These are phyloP conservation scores for Aspergillus chevalieri DNA, from an alignment of 2,329 filamentous ascomycete species.

Conservation along the genomic window DNA sequence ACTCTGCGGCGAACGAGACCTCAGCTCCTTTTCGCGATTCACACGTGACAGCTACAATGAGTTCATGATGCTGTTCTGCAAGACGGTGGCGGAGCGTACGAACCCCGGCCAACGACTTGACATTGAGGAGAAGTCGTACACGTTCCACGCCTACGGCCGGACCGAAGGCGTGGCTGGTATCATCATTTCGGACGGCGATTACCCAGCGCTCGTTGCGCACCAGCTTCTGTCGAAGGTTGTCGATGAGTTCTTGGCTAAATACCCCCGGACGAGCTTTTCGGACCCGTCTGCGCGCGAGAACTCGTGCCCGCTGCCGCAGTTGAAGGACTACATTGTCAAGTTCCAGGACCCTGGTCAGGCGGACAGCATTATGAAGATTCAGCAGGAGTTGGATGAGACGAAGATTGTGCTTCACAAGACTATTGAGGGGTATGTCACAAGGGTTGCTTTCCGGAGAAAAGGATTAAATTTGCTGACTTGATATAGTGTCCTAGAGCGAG, in stretches of 20 bases:
- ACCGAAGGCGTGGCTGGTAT: constrained; percentile 69
- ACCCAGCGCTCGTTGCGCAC: constrained; percentile 73
- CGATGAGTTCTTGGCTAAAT: constrained; percentile 75
- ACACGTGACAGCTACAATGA: constrained; percentile 59
- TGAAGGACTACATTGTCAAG: constrained; percentile 70
- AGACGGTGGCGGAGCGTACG: constrained; percentile 82
- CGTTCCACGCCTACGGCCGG: constrained; percentile 66
- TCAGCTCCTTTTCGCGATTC: constrained; percentile 72
- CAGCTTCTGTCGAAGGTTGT: constrained; percentile 79
- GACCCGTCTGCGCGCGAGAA: constrained; percentile 43
- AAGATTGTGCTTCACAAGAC: constrained; percentile 98
- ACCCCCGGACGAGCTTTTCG: constrained; percentile 65
- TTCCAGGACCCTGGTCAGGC: constrained; percentile 86
- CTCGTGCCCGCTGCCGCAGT: constrained; percentile 59
- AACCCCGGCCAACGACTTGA: constrained; percentile 75
- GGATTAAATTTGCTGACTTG: not conserved
- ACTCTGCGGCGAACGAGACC: constrained; percentile 68
- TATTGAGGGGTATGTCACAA: constrained; percentile 55
- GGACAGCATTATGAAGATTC: constrained; percentile 91
- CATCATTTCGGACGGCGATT: constrained; percentile 70
- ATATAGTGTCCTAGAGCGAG: constrained; percentile 60
- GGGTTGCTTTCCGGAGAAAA: not conserved
- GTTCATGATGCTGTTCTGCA: constrained; percentile 80
- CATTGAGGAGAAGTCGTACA: constrained; percentile 54
- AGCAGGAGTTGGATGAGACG: constrained; percentile 93